These are phyloP conservation scores for Prunus fruticosa DNA, from an alignment of 306 rosid species.

Conservation along the genomic window DNA sequence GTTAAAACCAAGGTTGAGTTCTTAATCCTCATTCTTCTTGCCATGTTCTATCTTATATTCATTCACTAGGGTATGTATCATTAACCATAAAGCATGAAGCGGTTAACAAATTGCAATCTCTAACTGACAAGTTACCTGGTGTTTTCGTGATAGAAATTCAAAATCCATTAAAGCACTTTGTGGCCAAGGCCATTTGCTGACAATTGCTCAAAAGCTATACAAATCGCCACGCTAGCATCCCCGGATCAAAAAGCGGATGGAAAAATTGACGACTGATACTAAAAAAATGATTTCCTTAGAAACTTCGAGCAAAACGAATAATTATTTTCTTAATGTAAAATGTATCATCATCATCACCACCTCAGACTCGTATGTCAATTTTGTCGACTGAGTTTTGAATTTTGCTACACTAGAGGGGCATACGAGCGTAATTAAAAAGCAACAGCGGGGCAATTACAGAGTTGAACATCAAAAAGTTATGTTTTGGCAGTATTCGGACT, in stretches of 20 bases:
- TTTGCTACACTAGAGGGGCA: too few relatives aligned
- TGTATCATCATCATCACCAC: too few relatives aligned
- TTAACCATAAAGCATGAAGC: too few relatives aligned
- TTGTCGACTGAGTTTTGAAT: background rate
- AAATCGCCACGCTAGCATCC: background rate
- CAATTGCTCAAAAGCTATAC: too few relatives aligned
- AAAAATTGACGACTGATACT: background rate
- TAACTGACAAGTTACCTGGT: too few relatives aligned
- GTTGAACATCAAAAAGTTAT: conserved; percentile 33
- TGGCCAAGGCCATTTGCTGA: too few relatives aligned
- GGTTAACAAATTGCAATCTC: too few relatives aligned
- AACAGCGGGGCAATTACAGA: background rate
- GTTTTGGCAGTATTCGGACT: conserved; percentile 49
- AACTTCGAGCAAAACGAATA: background rate
- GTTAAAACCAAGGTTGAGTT: background rate
- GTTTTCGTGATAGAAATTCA: too few relatives aligned
- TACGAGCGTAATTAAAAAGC: background rate
- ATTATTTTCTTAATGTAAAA: background rate
- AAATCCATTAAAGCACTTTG: too few relatives aligned
- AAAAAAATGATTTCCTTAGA: background rate
- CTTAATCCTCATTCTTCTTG: background rate
- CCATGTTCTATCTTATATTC: background rate
- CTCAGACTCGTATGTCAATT: background rate
- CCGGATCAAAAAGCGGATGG: background rate
- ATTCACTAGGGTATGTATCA: background rate